phyloP scores from a whole-genome alignment of 371 early-diverging fungal genomes.

The Synchytrium microbalum region DNA sequence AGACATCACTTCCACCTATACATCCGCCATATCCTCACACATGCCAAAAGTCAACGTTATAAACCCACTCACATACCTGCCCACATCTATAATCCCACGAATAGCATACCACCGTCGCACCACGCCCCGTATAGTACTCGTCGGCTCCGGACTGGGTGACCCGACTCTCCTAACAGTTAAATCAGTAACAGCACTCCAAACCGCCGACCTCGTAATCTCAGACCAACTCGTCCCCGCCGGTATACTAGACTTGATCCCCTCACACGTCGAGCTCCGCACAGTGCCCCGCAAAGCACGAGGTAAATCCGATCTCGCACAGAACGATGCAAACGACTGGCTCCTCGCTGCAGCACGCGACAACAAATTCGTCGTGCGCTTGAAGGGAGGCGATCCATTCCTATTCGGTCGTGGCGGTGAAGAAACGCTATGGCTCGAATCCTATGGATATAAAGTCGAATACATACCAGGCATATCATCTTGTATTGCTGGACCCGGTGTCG shows the following conservation, averaged over 20 bases:
- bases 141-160: conserved; percentile 85
- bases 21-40: neutral
- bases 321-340: conserved; percentile 65
- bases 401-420: conserved; percentile 92
- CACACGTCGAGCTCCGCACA: neutral
- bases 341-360: conserved; percentile 58
- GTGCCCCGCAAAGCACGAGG: conserved; percentile 66
- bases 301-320: conserved; percentile 65
- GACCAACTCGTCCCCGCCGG: conserved; percentile 68
- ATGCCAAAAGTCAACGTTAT: neutral
- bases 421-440: conserved; percentile 34
- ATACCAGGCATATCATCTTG: conserved; percentile 73
- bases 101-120: too few species aligned
- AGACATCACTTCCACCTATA: neutral
- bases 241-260: conserved; percentile 43
- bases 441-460: conserved; percentile 17
- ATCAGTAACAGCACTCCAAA: conserved; percentile 50
- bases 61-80: neutral
- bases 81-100: too few species aligned
- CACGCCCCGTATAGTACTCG: conserved; percentile 43
- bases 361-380: conserved; percentile 70
- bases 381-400: conserved; percentile 84
- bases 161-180: conserved; percentile 71
- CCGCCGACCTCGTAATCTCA: conserved; percentile 73
- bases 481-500: conserved; percentile 62